These are phyloP conservation scores for Halophytophthora polymorphica DNA, from an alignment of 352 stramenopile species.

Conservation along the genomic window DNA sequence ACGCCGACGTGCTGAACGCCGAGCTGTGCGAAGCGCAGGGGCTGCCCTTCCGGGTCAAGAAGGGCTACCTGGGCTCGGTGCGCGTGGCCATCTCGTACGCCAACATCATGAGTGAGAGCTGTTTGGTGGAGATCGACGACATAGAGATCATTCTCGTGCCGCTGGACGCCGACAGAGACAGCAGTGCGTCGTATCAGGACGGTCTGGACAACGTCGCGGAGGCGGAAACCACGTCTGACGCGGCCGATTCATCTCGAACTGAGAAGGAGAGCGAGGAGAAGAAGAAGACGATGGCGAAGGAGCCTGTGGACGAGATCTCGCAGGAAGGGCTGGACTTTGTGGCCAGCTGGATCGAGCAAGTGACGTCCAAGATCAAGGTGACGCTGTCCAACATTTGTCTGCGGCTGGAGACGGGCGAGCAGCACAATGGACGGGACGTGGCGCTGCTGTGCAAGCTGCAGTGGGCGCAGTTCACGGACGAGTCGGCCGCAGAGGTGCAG, in stretches of 20 bases:
- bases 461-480: conserved; percentile 83
- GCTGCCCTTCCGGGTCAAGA: conserved; percentile 83
- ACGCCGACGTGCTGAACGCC: conserved; percentile 74
- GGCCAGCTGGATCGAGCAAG: conserved; percentile 87
- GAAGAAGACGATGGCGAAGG: conserved; percentile 16
- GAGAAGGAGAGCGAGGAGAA: neutral
- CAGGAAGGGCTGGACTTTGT: conserved; percentile 90
- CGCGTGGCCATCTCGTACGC: conserved; percentile 83
- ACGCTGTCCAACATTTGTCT: conserved; percentile 86
- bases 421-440: conserved; percentile 57
- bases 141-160: conserved; percentile 87
- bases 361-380: conserved; percentile 89
- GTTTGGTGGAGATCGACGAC: conserved; percentile 84
- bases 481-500: conserved; percentile 73
- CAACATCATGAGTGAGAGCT: conserved; percentile 88
- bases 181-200: conserved; percentile 5
- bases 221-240: conserved; percentile 4
- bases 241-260: neutral
- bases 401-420: conserved; percentile 63
- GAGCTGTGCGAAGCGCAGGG: conserved; percentile 67
- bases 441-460: conserved; percentile 71
- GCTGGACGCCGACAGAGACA: conserved; percentile 12
- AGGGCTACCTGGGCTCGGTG: conserved; percentile 82
- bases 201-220: conserved; percentile 1
- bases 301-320: conserved; percentile 73